Evolutionary conservation across 805 yeast species (phyloP).

Genomic region (Blastobotrys mokoenaii): DNA sequence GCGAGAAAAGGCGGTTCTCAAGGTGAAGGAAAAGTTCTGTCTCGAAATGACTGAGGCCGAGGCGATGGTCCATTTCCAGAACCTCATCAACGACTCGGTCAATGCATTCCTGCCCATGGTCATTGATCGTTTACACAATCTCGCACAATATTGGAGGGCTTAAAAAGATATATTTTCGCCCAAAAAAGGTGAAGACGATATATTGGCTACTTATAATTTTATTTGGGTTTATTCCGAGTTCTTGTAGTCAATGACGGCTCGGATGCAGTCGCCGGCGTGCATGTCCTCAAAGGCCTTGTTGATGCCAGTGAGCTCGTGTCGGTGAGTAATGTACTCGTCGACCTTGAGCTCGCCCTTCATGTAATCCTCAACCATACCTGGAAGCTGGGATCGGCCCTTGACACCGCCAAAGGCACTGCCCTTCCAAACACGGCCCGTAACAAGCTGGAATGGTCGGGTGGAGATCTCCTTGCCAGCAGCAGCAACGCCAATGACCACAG

Average conservation of each 20-base stretch:
- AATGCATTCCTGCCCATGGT: constrained; percentile 91
- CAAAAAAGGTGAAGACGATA: not conserved
- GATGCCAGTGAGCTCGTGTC: constrained; percentile 67
- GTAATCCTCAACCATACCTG: constrained; percentile 81
- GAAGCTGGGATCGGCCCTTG: constrained; percentile 94
- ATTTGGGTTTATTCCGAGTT: constrained; percentile 1
- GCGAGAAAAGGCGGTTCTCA: constrained; percentile 77
- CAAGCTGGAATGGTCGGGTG: constrained; percentile 97
- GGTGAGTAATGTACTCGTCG: constrained; percentile 92
- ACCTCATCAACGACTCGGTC: constrained; percentile 87
- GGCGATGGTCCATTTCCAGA: constrained; percentile 91
- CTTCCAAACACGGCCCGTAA: constrained; percentile 97
- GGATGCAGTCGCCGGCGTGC: constrained; percentile 89
- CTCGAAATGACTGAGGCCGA: constrained; percentile 92
- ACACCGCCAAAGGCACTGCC: constrained; percentile 99
- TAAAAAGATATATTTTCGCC: constrained; percentile 25
- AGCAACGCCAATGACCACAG: constrained; percentile 94
- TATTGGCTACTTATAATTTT: no score
- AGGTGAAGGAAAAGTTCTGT: constrained; percentile 90
- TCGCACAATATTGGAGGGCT: constrained; percentile 98
- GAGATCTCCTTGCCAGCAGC: constrained; percentile 96
- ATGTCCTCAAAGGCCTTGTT: constrained; percentile 89
- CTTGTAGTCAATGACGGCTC: constrained; percentile 58
- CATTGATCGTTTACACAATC: constrained; percentile 86
- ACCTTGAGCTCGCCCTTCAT: constrained; percentile 74